Evolutionary conservation across 129 eudicot genomes (phyloP).

Genomic region (Flaveria bidentis): DNA sequence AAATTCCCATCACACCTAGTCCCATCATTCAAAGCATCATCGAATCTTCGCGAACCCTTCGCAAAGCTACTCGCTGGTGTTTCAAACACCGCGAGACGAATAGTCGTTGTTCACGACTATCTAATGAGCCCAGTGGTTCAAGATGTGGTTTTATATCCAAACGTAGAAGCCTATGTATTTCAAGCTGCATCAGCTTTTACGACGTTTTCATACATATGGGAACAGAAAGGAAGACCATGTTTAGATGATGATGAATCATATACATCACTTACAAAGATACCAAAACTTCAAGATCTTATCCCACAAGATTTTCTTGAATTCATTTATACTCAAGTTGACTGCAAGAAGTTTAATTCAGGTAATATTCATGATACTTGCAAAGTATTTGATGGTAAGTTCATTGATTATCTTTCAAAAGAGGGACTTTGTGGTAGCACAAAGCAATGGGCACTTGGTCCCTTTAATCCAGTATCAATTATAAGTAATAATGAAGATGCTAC

Average conservation of each 20-base stretch:
- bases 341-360: conserved; percentile 35
- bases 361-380: conserved; percentile 52
- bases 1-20: conserved; percentile 52
- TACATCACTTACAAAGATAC: conserved; percentile 26
- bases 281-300: conserved; percentile 30
- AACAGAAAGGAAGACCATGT: conserved; percentile 36
- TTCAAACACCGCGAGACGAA: conserved; percentile 16
- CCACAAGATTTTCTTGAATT: conserved; percentile 34
- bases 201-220: conserved; percentile 40
- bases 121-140: conserved; percentile 46
- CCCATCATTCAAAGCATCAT: conserved; percentile 37
- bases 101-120: conserved; percentile 48
- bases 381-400: conserved; percentile 45
- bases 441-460: conserved; percentile 54
- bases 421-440: conserved; percentile 30
- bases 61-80: conserved; percentile 20
- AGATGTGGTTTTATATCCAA: conserved; percentile 34
- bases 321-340: not conserved
- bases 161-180: conserved; percentile 46
- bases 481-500: not conserved
- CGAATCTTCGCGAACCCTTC: conserved; percentile 43
- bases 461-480: conserved; percentile 37
- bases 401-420: conserved; percentile 35
- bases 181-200: conserved; percentile 41
- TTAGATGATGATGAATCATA: conserved; percentile 25